Conservation (phyloP, 2,329 filamentous ascomycete genomes). For the Cladosporium sp. region DNA sequence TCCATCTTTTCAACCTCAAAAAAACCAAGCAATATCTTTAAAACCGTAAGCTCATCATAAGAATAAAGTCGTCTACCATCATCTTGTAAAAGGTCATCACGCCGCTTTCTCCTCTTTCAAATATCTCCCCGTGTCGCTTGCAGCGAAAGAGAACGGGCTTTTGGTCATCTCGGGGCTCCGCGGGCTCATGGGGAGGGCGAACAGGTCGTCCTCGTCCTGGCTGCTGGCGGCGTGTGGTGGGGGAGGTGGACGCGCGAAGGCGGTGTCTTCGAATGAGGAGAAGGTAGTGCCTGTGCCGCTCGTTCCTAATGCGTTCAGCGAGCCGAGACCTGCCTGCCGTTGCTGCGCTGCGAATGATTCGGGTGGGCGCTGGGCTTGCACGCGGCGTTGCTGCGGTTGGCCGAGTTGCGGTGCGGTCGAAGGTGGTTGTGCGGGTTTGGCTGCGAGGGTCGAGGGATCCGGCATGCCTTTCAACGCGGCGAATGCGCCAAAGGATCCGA, state of each 20-base stretch:
- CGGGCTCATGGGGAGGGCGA: constrained; percentile 81
- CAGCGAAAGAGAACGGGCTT: constrained; percentile 67
- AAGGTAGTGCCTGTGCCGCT: constrained; percentile 26
- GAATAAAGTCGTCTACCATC: too few species aligned
- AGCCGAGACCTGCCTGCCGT: constrained; percentile 37
- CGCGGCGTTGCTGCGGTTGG: constrained; percentile 9
- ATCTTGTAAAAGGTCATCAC: background rate
- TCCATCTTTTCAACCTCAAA: too few species aligned
- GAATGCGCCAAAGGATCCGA: constrained; percentile 56
- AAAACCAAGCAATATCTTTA: too few species aligned
- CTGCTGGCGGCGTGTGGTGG: constrained; percentile 20
- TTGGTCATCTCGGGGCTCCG: constrained; percentile 79
- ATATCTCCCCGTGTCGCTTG: constrained; percentile 35
- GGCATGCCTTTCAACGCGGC: constrained; percentile 51
- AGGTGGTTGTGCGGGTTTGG: constrained; percentile 37
- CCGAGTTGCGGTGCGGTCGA: constrained; percentile 23
- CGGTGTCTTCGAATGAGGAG: constrained; percentile 19
- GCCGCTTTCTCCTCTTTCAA: constrained; percentile 19
- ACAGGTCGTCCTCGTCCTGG: constrained; percentile 68
- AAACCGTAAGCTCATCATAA: too few species aligned
- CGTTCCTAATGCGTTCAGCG: constrained; percentile 38
- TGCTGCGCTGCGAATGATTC: constrained; percentile 37
- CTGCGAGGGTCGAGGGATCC: constrained; percentile 36
- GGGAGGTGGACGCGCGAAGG: background rate
- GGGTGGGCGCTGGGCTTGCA: constrained; percentile 28